A percentile compares a stretch with the other conserved stretches of the same genome.
Evolutionary conservation across 2,329 filamentous ascomycete genomes (phyloP).

Genomic region (Xylariaceae sp.): DNA sequence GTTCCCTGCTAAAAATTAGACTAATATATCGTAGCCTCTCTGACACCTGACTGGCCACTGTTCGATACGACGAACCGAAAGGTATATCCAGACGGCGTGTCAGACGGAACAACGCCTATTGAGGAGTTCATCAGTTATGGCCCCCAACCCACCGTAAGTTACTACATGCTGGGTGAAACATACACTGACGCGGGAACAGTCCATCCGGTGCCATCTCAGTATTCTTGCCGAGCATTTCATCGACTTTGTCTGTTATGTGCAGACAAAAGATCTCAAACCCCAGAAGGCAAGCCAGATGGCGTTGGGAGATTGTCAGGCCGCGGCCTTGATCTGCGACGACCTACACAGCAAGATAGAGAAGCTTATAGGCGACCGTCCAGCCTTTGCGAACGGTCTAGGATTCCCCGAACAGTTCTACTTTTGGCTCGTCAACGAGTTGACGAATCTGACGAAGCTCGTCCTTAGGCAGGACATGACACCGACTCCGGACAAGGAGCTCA

Average conservation of each 20-base stretch:
- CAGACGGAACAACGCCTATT: too few relatives aligned
- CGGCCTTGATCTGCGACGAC: slow-evolving; percentile 34
- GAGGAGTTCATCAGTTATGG: slow-evolving; percentile 47
- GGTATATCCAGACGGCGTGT: slow-evolving; percentile 47
- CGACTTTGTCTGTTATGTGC: slow-evolving; percentile 45
- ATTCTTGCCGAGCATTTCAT: slow-evolving; percentile 50
- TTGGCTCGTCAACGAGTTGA: slow-evolving; percentile 17
- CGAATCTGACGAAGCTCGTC: slow-evolving; percentile 15
- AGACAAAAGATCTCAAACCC: slow-evolving; percentile 49
- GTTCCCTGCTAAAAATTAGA: not conserved
- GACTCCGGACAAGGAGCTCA: slow-evolving; percentile 6
- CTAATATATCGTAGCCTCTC: slow-evolving; percentile 2
- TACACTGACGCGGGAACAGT: too few relatives aligned
- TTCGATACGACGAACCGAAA: slow-evolving; percentile 48
- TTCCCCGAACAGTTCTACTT: slow-evolving; percentile 20
- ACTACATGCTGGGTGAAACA: too few relatives aligned
- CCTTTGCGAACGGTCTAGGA: slow-evolving; percentile 10
- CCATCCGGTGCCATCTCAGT: slow-evolving; percentile 46
- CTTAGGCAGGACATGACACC: slow-evolving; percentile 10
- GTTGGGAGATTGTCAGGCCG: slow-evolving; percentile 41
- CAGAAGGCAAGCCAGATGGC: slow-evolving; percentile 35
- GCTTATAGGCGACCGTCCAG: slow-evolving; percentile 5
- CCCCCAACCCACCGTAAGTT: slow-evolving; percentile 48
- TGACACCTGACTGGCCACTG: slow-evolving; percentile 24
- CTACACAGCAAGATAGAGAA: slow-evolving; percentile 14